These are phyloP conservation scores for Teunomyces stri DNA, from an alignment of 805 yeast genomes.

Conservation along the genomic window DNA sequence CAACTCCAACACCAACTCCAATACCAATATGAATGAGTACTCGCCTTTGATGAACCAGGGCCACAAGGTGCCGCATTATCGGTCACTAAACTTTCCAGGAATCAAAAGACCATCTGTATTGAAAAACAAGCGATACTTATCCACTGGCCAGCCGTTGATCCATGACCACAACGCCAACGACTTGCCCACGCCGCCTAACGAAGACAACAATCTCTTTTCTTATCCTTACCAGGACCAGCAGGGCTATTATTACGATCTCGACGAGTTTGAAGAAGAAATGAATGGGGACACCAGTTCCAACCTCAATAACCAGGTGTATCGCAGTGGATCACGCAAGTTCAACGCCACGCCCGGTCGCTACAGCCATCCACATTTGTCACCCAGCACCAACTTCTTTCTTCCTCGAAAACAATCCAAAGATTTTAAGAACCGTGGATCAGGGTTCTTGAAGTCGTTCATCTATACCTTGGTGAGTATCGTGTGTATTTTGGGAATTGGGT, in stretches of 20 bases:
- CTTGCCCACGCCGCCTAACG: constrained; percentile 11
- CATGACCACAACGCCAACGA: constrained; percentile 7
- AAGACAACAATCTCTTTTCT: constrained; percentile 27
- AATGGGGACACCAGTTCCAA: constrained; percentile 1
- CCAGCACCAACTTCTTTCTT: constrained; percentile 22
- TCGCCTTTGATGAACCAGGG: constrained; percentile 28
- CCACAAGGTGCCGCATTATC: constrained; percentile 36
- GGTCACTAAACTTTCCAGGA: constrained; percentile 35
- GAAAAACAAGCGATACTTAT: constrained; percentile 34
- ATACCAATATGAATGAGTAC: constrained; percentile 25
- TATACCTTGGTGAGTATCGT: constrained; percentile 47
- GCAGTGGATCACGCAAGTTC: constrained; percentile 6
- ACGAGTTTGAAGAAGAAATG: constrained; percentile 35
- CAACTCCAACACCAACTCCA: constrained; percentile 16
- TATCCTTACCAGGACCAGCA: constrained; percentile 34
- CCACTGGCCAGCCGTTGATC: constrained; percentile 31
- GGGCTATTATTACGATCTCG: constrained; percentile 35
- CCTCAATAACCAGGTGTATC: constrained; percentile 1
- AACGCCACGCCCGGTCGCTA: constrained; percentile 8
- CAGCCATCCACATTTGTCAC: constrained; percentile 19
- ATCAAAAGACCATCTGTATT: constrained; percentile 17
- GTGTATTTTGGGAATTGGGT: constrained; percentile 65
- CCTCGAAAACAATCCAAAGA: constrained; percentile 28
- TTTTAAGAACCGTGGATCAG: constrained; percentile 11
- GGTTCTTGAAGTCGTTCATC: constrained; percentile 30